Base-by-base conservation (phyloP, 805 yeast genomes). In the Zygoascus biomembranicola region DNA sequence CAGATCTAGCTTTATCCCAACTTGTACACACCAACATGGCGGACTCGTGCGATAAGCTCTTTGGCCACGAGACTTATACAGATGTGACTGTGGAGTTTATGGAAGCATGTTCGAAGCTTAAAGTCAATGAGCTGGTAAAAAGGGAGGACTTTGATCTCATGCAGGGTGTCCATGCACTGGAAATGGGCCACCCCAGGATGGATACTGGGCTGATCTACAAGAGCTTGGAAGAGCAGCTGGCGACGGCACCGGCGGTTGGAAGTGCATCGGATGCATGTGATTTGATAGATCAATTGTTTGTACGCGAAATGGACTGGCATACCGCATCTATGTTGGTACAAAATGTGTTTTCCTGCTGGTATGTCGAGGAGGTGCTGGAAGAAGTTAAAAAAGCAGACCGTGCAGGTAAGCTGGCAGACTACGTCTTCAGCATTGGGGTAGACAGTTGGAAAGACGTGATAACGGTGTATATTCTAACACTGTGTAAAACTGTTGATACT, bases 111-210 rank as follows among this genome's bases (percentile, higher is more conserved):
- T 18, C 48, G 44, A 58, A 56, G 41, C 56, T 84, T 41, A 63
- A 66, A 16, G 76, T 77, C 41, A 84, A 82, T 32, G 73, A 77
- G 48, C 81, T 92, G 18, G 78, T 79, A 4, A 81, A 81, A 60
- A 74, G 78, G 9, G 76, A 80, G 0, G 69, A 69, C 28, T 88
- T 89, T 69, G 79, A 81, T 52, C 73, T 92, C 47, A 73, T 85
- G 57, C 89, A 88, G 60, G 95, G 97, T 0, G 87, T 97, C 1
- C 83, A 90, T 59, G 96, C 98, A 0, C 71, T 89, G 56, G 98
- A 64, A 60, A 64, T 72, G 13, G 75, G 81, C 53, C 88, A 88
- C 64, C 72, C 75, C 10, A 80, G 78, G 57, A 73, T 92, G 61
- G 99, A 92, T 65, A 81, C 97, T 0, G 89, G 92, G 1, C 61